phyloP scores from a whole-genome alignment of 2,329 filamentous ascomycete species.

The Venturia aucupariae region DNA sequence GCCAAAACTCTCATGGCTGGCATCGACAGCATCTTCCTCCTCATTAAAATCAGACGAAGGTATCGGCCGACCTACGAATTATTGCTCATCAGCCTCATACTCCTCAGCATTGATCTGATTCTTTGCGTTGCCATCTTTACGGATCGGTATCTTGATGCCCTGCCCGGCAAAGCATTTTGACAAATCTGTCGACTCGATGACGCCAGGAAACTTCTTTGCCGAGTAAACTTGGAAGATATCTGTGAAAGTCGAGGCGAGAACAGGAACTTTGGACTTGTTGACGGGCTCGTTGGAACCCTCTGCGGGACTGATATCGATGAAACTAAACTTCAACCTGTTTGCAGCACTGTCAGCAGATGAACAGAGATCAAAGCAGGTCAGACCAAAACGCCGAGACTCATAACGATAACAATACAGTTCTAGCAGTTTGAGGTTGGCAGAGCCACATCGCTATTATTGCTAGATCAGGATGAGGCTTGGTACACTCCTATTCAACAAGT shows the following conservation, averaged over 20 bases:
- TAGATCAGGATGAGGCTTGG: too few relatives aligned
- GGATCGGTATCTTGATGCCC: slow-evolving; percentile 92
- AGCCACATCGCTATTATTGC: too few relatives aligned
- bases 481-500: too few relatives aligned
- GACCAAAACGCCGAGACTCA: too few relatives aligned
- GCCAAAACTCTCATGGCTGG: too few relatives aligned
- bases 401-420: too few relatives aligned
- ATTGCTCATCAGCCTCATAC: slow-evolving; percentile 32
- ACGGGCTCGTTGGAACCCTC: slow-evolving; percentile 39
- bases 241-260: slow-evolving; percentile 78
- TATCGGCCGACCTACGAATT: neutral
- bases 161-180: slow-evolving; percentile 91
- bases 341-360: slow-evolving; percentile 16
- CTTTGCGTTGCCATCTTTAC: slow-evolving; percentile 60
- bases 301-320: slow-evolving; percentile 69
- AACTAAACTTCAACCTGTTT: slow-evolving; percentile 56
- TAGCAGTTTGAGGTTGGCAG: too few relatives aligned
- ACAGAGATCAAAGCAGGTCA: too few relatives aligned
- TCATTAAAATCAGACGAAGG: too few relatives aligned
- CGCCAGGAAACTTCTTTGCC: slow-evolving; percentile 96
- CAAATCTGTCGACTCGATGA: slow-evolving; percentile 83
- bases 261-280: slow-evolving; percentile 67
- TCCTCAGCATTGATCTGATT: slow-evolving; percentile 38
- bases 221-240: slow-evolving; percentile 89
- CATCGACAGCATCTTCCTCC: too few relatives aligned